These are phyloP conservation scores for Colletotrichum higginsianum DNA, from an alignment of 2,329 filamentous ascomycete genomes.

Conservation along the genomic window DNA sequence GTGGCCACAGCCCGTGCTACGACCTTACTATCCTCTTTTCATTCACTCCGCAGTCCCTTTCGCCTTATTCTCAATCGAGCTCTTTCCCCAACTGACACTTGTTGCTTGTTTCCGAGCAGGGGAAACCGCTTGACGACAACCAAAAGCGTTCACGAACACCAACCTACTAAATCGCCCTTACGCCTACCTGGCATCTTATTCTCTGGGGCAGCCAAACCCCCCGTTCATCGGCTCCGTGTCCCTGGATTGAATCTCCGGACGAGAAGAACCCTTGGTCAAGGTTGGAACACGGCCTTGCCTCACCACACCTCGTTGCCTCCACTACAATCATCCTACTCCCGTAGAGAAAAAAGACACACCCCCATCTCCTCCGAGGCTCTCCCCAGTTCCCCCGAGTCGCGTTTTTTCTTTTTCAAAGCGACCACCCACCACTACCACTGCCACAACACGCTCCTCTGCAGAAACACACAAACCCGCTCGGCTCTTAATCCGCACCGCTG, in stretches of 20 bases:
- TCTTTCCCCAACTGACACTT: conserved; percentile 55
- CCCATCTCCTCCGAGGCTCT: not conserved
- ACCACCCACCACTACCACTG: conserved; percentile 20
- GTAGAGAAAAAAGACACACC: conserved; percentile 14
- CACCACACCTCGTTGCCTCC: conserved; percentile 21
- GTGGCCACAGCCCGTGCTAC: conserved; percentile 63
- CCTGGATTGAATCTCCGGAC: conserved; percentile 12
- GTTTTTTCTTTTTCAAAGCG: conserved; percentile 37
- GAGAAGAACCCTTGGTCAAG: conserved; percentile 3
- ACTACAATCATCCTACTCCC: not conserved
- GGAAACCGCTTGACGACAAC: conserved; percentile 48
- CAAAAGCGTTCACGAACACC: conserved; percentile 46
- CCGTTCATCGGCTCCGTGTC: conserved; percentile 40
- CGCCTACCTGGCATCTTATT: conserved; percentile 33
- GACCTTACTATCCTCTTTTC: conserved; percentile 67
- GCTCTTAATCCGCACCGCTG: conserved; percentile 33
- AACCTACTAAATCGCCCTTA: not conserved
- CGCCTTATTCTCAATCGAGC: conserved; percentile 54
- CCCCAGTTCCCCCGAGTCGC: conserved; percentile 37
- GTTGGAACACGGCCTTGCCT: conserved; percentile 11
- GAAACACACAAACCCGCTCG: conserved; percentile 33
- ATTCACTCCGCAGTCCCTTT: conserved; percentile 64
- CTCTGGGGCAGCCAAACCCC: conserved; percentile 37
- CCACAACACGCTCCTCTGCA: conserved; percentile 23
- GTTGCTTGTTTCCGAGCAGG: conserved; percentile 58